phyloP scores from a whole-genome alignment of 257 asterid species.

The Henckelia pumila region DNA sequence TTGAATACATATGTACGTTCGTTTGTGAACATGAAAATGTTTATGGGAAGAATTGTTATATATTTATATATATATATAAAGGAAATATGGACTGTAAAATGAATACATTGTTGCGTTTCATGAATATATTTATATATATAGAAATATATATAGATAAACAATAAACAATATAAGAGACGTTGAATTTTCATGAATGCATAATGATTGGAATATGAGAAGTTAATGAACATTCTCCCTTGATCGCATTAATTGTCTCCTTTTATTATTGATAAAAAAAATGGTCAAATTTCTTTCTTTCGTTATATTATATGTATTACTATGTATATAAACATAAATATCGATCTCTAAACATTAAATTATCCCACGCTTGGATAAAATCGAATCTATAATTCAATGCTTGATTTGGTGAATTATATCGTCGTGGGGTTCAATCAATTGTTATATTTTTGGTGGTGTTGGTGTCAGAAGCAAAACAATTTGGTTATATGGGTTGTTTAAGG shows the following conservation, averaged over 20 bases:
- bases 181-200: background rate
- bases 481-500: constrained; percentile 26
- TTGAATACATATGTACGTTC: constrained; percentile 41
- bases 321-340: background rate
- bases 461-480: constrained; percentile 41
- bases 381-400: background rate
- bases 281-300: background rate
- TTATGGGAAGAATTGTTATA: constrained; percentile 23
- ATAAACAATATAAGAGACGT: background rate
- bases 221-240: background rate
- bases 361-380: background rate
- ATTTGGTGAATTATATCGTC: background rate
- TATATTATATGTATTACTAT: background rate
- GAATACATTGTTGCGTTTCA: background rate
- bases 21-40: constrained; percentile 18
- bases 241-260: background rate
- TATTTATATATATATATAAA: no score
- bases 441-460: constrained; percentile 21
- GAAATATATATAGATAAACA: no score
- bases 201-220: background rate
- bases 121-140: background rate
- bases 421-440: background rate
- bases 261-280: background rate
- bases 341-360: no score
- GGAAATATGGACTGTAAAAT: constrained; percentile 20